Evolutionary conservation across 202 grass and related monocot species (phyloP).

Genomic region (Cymbopogon flexuosus): DNA sequence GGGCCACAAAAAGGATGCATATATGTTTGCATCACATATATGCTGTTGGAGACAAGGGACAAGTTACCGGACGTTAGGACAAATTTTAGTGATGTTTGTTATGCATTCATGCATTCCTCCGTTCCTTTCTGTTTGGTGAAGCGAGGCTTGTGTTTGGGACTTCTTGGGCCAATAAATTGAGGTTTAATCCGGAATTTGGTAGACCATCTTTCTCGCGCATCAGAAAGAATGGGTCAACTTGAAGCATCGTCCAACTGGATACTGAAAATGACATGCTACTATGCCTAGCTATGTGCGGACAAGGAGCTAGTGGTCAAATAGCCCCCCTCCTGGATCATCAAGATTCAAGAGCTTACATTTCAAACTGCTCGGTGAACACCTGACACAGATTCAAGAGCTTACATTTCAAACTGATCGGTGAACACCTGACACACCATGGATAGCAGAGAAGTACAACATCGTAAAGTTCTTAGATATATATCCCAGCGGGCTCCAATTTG

Average conservation of each 20-base stretch:
- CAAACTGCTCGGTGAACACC: neutral
- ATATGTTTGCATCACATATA: neutral
- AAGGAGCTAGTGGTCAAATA: neutral
- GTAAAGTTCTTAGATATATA: constrained; percentile 36
- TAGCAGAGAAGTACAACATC: constrained; percentile 33
- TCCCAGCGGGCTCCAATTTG: neutral
- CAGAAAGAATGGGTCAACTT: neutral
- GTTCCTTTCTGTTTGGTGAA: neutral
- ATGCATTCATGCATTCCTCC: neutral
- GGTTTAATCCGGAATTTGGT: neutral
- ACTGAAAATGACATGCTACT: constrained; percentile 24
- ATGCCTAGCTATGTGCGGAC: neutral
- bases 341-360: neutral
- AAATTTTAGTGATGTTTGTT: constrained; percentile 23
- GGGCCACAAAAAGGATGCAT: neutral
- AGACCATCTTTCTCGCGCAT: constrained; percentile 26
- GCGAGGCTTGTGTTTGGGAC: neutral
- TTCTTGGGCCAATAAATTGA: neutral
- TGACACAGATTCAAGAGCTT: neutral
- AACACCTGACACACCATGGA: neutral
- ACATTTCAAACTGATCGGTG: too few relatives aligned
- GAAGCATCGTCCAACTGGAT: constrained; percentile 24
- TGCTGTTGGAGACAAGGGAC: neutral
- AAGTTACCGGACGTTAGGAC: constrained; percentile 17
- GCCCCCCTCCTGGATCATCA: neutral